Evolutionary conservation across 805 yeast genomes (phyloP).

Genomic region (Kockiozyma suomiensis): DNA sequence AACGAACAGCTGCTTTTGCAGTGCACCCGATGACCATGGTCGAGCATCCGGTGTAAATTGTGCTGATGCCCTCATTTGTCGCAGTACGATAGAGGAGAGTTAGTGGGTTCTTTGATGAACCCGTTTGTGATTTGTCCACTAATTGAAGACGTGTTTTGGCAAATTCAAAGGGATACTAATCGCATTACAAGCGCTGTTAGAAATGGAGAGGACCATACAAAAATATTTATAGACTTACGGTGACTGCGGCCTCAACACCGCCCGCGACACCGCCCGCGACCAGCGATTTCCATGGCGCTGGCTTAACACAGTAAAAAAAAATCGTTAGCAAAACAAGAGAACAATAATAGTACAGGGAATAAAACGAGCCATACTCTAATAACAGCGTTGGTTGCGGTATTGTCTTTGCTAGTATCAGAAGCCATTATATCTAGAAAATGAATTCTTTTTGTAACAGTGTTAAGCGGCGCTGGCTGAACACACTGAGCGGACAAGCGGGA

Average conservation of each 20-base stretch:
- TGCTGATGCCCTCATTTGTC: constrained; percentile 71
- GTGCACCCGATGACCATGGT: constrained; percentile 96
- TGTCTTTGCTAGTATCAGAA: not conserved
- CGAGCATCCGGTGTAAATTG: constrained; percentile 93
- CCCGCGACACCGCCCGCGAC: constrained; percentile 53
- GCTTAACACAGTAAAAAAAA: constrained; percentile 15
- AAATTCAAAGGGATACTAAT: constrained; percentile 88
- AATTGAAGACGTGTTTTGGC: constrained; percentile 93
- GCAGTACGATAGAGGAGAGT: constrained; percentile 75
- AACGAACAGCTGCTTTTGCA: constrained; percentile 92
- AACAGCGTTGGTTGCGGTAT: not conserved
- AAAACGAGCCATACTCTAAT: not conserved
- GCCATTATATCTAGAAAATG: too few species aligned
- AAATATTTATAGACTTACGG: constrained; percentile 43
- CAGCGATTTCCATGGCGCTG: constrained; percentile 44
- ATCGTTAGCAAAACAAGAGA: too few species aligned
- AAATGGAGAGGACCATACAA: not conserved
- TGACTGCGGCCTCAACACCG: constrained; percentile 73
- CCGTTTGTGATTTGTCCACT: constrained; percentile 38
- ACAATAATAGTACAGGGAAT: too few species aligned
- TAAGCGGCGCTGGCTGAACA: not conserved
- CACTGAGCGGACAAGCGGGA: not conserved
- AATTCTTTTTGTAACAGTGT: too few species aligned
- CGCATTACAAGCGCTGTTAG: not conserved
- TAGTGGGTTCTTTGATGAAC: constrained; percentile 73